Conservation (phyloP, 345 rosid species). For the Gossypium australe region DNA sequence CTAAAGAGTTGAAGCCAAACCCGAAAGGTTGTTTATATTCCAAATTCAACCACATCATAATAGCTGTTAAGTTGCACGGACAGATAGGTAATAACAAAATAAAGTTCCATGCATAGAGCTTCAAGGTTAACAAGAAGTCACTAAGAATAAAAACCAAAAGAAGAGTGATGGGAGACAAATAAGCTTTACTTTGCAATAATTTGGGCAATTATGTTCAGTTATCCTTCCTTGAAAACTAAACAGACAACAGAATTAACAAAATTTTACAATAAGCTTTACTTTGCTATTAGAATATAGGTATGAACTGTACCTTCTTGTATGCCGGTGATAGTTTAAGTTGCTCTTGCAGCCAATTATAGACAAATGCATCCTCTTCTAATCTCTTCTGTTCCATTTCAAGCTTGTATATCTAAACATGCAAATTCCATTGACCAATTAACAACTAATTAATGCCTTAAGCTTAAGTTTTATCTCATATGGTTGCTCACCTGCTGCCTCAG, state of each 20-base stretch:
- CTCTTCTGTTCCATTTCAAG: constrained; percentile 80
- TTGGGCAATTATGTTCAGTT: background rate
- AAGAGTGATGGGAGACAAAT: background rate
- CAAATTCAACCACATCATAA: background rate
- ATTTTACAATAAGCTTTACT: background rate
- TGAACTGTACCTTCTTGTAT: constrained; percentile 60
- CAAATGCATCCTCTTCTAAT: constrained; percentile 80
- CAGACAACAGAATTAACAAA: background rate
- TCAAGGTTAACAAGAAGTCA: background rate
- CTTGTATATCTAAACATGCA: constrained; percentile 54
- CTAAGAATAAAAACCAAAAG: background rate
- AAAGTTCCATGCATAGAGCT: background rate
- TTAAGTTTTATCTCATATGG: constrained; percentile 16
- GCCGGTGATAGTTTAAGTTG: constrained; percentile 89
- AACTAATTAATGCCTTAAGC: constrained; percentile 7
- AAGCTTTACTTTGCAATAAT: background rate
- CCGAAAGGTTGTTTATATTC: background rate
- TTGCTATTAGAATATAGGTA: background rate
- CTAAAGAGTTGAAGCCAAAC: background rate
- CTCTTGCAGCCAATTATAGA: constrained; percentile 88
- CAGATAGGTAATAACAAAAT: background rate
- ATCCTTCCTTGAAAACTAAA: background rate
- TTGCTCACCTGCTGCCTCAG: constrained; percentile 68
- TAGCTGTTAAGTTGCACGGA: background rate
- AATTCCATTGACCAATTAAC: constrained; percentile 6